A percentile compares a stretch with the other conserved stretches of the same genome.
phyloP scores from a whole-genome alignment of 495 filamentous ascomycete genomes.

The Podospora anserina region DNA sequence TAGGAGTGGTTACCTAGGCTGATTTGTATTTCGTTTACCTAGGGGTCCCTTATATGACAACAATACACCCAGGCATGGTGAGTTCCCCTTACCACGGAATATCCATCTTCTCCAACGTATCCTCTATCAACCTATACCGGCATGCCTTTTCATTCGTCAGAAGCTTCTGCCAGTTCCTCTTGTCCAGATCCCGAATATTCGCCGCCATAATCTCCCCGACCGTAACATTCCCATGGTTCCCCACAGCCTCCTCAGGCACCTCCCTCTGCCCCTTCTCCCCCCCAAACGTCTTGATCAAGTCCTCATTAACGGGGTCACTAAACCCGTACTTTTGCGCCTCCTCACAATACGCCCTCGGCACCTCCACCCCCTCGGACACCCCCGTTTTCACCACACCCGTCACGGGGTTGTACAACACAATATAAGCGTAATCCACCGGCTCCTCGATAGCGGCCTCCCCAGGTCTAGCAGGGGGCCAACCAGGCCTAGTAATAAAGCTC shows the following conservation, averaged over 20 bases:
- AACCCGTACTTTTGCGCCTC: slow-evolving; percentile 17
- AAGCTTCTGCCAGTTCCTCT: slow-evolving; percentile 23
- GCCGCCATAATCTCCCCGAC: slow-evolving; percentile 17
- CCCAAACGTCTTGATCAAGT: not conserved
- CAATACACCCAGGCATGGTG: too few relatives aligned
- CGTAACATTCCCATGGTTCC: slow-evolving; percentile 17
- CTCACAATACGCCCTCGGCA: slow-evolving; percentile 17
- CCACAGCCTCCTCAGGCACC: not conserved
- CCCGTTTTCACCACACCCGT: slow-evolving; percentile 5
- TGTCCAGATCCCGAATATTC: slow-evolving; percentile 14
- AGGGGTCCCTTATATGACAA: too few relatives aligned
- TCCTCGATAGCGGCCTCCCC: not conserved
- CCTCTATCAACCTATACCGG: slow-evolving; percentile 23
- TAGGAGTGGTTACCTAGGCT: not conserved
- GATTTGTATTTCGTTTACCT: too few relatives aligned
- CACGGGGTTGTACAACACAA: slow-evolving; percentile 19
- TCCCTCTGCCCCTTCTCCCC: not conserved
- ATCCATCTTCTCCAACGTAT: slow-evolving; percentile 17
- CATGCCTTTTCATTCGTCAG: slow-evolving; percentile 15
- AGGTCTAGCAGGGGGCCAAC: not conserved
- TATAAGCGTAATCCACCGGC: slow-evolving; percentile 21
- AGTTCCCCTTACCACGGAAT: slow-evolving; percentile 16
- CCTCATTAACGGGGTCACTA: slow-evolving; percentile 7
- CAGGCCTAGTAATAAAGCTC: slow-evolving; percentile 16
- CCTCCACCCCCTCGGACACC: slow-evolving; percentile 17